Percentiles rank a stretch among this genome's conserved stretches.
Evolutionary conservation across 768 basidiomycete genomes (phyloP).

Genomic region (Boletus rubroflammeus): DNA sequence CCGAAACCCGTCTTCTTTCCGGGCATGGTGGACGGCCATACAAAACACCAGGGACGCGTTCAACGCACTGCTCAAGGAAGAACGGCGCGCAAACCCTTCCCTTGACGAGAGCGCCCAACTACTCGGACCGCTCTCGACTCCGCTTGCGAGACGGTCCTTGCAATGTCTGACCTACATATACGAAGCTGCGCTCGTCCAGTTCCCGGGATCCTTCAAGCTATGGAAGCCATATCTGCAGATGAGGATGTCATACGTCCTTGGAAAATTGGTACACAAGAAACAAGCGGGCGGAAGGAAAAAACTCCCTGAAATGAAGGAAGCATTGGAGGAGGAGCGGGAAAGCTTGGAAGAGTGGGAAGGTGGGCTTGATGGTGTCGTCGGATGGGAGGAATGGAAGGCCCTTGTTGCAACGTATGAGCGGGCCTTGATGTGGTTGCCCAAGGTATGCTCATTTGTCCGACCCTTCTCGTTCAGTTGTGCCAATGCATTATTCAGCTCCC

Average conservation of each 20-base stretch:
- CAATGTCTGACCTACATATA: conserved; percentile 91
- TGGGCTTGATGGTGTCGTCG: conserved; percentile 83
- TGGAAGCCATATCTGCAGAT: conserved; percentile 91
- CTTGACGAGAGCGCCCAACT: conserved; percentile 51
- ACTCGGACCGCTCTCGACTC: conserved; percentile 77
- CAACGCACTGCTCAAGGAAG: conserved; percentile 52
- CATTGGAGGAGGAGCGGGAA: conserved; percentile 79
- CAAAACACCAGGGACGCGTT: conserved; percentile 67
- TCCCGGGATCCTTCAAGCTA: conserved; percentile 88
- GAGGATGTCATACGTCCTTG: conserved; percentile 84
- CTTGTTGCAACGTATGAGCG: conserved; percentile 88
- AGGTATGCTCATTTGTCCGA: conserved; percentile 44
- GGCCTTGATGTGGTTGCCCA: conserved; percentile 91
- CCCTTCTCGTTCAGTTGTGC: background rate
- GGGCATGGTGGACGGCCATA: conserved; percentile 91
- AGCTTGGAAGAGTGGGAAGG: conserved; percentile 83
- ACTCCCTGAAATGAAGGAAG: conserved; percentile 86
- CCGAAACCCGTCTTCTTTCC: conserved; percentile 86
- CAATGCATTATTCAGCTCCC: conserved; percentile 60
- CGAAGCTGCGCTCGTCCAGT: conserved; percentile 84
- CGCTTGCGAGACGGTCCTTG: conserved; percentile 67
- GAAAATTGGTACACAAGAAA: conserved; percentile 67
- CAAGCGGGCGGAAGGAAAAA: conserved; percentile 87
- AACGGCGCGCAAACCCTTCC: conserved; percentile 42
- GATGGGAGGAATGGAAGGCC: conserved; percentile 93